These are phyloP conservation scores for Neopestalotiopsis sp. DNA, from an alignment of 2,329 filamentous ascomycete genomes.

Conservation along the genomic window DNA sequence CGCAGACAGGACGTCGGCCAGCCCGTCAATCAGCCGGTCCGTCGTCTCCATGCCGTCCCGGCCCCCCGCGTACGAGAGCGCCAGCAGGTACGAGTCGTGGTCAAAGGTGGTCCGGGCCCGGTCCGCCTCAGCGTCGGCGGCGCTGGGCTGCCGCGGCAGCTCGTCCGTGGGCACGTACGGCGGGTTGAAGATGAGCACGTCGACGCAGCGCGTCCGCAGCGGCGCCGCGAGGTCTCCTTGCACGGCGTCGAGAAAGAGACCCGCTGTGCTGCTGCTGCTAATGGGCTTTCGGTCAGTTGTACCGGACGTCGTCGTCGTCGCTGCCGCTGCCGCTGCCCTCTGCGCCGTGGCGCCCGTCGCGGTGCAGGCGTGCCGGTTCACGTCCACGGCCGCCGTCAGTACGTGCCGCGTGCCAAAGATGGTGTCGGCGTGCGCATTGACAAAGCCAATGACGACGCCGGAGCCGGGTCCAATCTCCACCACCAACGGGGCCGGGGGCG, in stretches of 20 bases:
- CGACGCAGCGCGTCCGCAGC: conserved; percentile 65
- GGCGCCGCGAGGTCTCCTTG: conserved; percentile 73
- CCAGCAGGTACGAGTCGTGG: conserved; percentile 81
- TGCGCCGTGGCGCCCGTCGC: conserved; percentile 74
- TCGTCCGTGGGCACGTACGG: conserved; percentile 90
- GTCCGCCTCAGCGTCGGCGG: conserved; percentile 29
- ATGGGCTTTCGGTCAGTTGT: too few species aligned
- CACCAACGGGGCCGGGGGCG: conserved; percentile 61
- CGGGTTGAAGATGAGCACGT: conserved; percentile 94
- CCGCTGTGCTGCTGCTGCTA: conserved; percentile 35
- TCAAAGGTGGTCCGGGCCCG: conserved; percentile 62
- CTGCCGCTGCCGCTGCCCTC: conserved; percentile 41
- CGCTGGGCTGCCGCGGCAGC: conserved; percentile 61
- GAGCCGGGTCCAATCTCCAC: conserved; percentile 91
- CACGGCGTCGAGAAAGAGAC: conserved; percentile 67
- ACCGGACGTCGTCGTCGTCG: too few species aligned
- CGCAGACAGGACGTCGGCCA: conserved; percentile 67
- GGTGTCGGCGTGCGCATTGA: conserved; percentile 72
- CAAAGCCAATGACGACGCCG: conserved; percentile 90
- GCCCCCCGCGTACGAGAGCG: conserved; percentile 88
- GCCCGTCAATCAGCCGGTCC: conserved; percentile 71
- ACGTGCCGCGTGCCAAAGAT: conserved; percentile 77
- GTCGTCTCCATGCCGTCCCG: conserved; percentile 94
- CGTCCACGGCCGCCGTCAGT: conserved; percentile 78
- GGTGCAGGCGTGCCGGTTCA: conserved; percentile 82